Evolutionary conservation across 768 basidiomycete genomes (phyloP).

Genomic region (Pleurotus djamor): DNA sequence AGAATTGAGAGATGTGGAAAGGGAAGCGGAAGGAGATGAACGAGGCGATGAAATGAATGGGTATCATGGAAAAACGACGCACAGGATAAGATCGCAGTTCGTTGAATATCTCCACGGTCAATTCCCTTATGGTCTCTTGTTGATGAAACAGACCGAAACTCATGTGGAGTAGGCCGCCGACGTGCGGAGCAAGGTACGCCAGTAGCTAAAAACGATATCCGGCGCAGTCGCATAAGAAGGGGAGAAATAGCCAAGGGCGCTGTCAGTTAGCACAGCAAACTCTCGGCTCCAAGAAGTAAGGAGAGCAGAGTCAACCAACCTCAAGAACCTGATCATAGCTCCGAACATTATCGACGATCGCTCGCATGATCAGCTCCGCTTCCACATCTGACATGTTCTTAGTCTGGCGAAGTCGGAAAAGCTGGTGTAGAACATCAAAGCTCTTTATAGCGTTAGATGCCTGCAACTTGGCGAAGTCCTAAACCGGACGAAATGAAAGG

Average conservation of each 20-base stretch:
- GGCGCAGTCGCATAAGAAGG: neutral
- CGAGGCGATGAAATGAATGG: no score
- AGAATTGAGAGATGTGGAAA: no score
- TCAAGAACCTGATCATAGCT: constrained; percentile 90
- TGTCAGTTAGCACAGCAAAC: neutral
- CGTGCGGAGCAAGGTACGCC: constrained; percentile 68
- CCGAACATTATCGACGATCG: constrained; percentile 67
- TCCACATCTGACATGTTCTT: constrained; percentile 75
- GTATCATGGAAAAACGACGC: constrained; percentile 19
- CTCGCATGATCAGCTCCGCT: constrained; percentile 69
- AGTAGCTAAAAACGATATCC: constrained; percentile 59
- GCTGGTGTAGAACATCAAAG: constrained; percentile 85
- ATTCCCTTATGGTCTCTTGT: constrained; percentile 68
- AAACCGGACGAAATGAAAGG: constrained; percentile 9
- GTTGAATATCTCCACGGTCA: constrained; percentile 83
- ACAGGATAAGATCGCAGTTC: constrained; percentile 77
- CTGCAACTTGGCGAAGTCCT: constrained; percentile 69
- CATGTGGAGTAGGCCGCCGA: constrained; percentile 81
- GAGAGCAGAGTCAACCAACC: constrained; percentile 39
- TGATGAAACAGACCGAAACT: constrained; percentile 93
- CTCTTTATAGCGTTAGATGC: constrained; percentile 63
- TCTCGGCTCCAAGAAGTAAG: neutral
- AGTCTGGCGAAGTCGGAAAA: constrained; percentile 74
- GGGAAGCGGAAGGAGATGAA: no score
- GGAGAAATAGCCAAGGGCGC: neutral